Base-by-base conservation (phyloP, 352 stramenopile genomes). In the Blastocystis sp. region DNA sequence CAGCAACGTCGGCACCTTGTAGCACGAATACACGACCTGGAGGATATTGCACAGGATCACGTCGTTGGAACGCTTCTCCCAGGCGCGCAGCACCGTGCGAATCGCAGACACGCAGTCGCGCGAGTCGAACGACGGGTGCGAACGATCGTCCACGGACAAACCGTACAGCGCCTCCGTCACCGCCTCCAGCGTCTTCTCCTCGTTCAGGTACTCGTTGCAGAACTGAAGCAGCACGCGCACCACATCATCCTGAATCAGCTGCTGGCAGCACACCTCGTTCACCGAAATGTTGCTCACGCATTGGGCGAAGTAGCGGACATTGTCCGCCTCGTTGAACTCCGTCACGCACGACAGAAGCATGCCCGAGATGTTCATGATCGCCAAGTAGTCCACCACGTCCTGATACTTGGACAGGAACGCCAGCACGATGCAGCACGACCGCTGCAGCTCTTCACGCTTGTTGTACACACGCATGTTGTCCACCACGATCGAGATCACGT, bases 381-480 rank as follows among this genome's bases (percentile, higher is more conserved):
- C 46, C 44, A 81, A 27, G 34, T 81, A 81, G 34, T 63, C 48
- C 69, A 81, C 69, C 27, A 81, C 69, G 21, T 81, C 69, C 48
- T 16, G 8, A 32, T 81, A 64, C 69, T 64, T 64, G 44, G 69
- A 63, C 24, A 81, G 32, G 69, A 81, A 81, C 11, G 69, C 69
- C 24, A 81, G 27, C 48, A 44, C 49, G 44, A 49, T 81, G 53
- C 69, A 81, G 69, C 69, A 81, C 14, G 29, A 27, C 69, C 21
- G n/a, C 21, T 40, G 54, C 46, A 81, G 44, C 32, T 24, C 11
- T 32, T 64, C 16, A 4, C 21, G 18, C 44, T 81, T 21, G 40
- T 29, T 38, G 69, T 64, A 81, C 69, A 81, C 69, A 51, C 69
- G 69, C 69, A 81, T 63, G 27, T 81, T 81, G 46, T 81, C 69